Evolutionary conservation across 352 stramenopile species (phyloP), one percentile per base, ranked within the genome.

Genomic region (Elongisporangium prolatum): DNA sequence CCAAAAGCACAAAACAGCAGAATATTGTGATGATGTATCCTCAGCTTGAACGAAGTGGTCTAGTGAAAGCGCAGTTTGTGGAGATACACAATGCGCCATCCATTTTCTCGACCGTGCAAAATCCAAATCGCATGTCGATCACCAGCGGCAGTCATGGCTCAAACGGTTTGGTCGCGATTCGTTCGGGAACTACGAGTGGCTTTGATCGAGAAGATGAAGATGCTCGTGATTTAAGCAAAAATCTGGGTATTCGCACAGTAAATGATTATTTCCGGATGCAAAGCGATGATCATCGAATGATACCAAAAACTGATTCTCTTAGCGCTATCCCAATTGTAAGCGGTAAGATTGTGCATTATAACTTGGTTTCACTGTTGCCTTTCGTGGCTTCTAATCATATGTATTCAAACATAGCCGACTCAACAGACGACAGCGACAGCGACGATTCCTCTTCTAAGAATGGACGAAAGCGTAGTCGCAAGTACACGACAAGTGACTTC

Each of bases 401-500:
- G 28, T 44, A 13, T 16, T 52, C n/a, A 3, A 28, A 34, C 4
- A 2, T 17, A 47, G 25, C 22, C 61, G 60, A 63, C 37, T 53
- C 54, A 60, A 61, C 72, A 16, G 75, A 78, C 4, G 75, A 80
- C 54, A n/a, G n/a, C n/a, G 68, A 84, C 48, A 88, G 74, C 44
- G 71, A 84, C 48, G 63, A 62, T 6, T 81, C 72, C 16, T 66
- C 50, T 2, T 61, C 64, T n/a, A 64, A 67, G 49, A 75, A 63
- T 9, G 59, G 59, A 17, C 58, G 74, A 21, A 72, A 70, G 18
- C 68, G 72, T 38, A 84, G 70, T 71, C 73, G 75, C 10, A 87
- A 89, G 58, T 89, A 92, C 69, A 85, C 80, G 14, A 67, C 77
- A 54, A 90, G 72, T 60, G 80, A 90, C 54, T 91, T 90, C 28